Evolutionary conservation across 73 alveolate genomes (phyloP).

Genomic region (Symbiodinium pilosum): DNA sequence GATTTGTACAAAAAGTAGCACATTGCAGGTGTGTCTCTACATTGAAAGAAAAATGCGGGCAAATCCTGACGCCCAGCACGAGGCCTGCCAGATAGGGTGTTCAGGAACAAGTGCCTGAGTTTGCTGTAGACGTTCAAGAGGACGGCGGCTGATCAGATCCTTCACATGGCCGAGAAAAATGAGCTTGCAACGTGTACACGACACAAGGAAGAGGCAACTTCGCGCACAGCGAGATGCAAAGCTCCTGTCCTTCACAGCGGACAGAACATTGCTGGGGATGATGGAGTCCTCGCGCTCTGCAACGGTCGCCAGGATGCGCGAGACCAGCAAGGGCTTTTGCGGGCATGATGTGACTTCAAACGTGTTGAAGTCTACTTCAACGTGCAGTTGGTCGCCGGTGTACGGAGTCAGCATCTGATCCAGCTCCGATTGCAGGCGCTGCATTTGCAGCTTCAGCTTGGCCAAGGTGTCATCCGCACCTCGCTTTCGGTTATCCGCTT

Average conservation of each 20-base stretch:
- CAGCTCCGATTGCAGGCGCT: not conserved
- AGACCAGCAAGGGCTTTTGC: not conserved
- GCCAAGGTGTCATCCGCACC: not conserved
- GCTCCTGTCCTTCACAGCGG: not conserved
- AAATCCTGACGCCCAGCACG: too few relatives aligned
- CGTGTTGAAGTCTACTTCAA: not conserved
- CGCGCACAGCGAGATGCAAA: too few relatives aligned
- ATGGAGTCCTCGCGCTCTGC: conserved; percentile 27
- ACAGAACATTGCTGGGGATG: not conserved
- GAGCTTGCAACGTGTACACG: not conserved
- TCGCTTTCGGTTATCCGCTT: not conserved
- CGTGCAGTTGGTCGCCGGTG: not conserved
- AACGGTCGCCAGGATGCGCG: not conserved
- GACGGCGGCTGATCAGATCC: not conserved
- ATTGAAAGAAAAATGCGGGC: too few relatives aligned
- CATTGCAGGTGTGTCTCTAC: too few relatives aligned
- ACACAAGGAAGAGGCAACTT: too few relatives aligned
- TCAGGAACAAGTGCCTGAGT: not conserved
- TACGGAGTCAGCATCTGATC: conserved; percentile 7
- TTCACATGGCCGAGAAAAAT: not conserved
- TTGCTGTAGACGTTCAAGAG: not conserved
- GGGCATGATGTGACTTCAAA: not conserved
- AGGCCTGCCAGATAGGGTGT: not conserved
- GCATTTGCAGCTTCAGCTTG: not conserved
- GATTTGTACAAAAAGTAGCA: too few relatives aligned